Conservation (phyloP, 2,329 filamentous ascomycete genomes). For the Fusarium sarcochroum region DNA sequence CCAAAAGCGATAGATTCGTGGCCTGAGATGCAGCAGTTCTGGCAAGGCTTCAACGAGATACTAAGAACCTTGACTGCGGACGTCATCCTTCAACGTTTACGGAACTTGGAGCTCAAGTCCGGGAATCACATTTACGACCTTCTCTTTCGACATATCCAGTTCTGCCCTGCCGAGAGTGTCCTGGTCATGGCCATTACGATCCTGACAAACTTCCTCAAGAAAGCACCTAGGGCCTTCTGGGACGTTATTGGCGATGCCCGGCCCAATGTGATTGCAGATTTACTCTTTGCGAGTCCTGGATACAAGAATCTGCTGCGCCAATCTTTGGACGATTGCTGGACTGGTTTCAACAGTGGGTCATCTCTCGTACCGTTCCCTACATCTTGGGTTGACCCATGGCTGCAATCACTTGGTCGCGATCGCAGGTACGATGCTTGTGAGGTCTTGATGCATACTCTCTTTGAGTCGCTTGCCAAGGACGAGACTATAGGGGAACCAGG, state of each 20-base stretch:
- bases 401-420: constrained; percentile 80
- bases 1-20: constrained; percentile 53
- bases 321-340: constrained; percentile 65
- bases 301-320: constrained; percentile 73
- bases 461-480: constrained; percentile 73
- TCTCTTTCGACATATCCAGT: constrained; percentile 68
- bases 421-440: constrained; percentile 86
- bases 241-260: constrained; percentile 86
- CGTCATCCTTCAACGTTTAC: constrained; percentile 82
- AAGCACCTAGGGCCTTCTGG: constrained; percentile 87
- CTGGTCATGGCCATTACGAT: constrained; percentile 79
- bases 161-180: constrained; percentile 66
- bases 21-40: constrained; percentile 77
- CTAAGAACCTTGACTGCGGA: constrained; percentile 80
- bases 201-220: constrained; percentile 79
- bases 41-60: constrained; percentile 82
- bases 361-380: constrained; percentile 75
- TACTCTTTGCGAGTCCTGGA: constrained; percentile 81
- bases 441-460: constrained; percentile 80
- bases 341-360: constrained; percentile 57
- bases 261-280: constrained; percentile 84
- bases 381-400: constrained; percentile 83
- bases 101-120: constrained; percentile 79
- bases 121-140: constrained; percentile 73
- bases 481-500: constrained; percentile 68